Percentiles rank a stretch among this genome's conserved stretches.
Conservation (phyloP, 129 eudicot genomes). For the Pseudognaphalium luteoalbum region DNA sequence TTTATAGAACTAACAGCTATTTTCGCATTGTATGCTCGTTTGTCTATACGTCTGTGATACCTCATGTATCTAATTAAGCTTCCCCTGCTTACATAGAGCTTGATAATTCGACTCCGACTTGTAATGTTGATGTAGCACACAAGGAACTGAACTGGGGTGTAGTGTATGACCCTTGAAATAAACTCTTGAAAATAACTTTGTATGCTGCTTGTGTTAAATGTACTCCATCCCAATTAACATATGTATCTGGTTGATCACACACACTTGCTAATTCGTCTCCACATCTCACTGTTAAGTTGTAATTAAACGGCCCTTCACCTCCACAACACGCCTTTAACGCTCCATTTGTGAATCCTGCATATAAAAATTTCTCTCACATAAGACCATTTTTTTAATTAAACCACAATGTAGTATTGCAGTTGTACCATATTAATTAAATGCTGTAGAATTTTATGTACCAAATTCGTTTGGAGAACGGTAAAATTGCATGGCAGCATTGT, state of each 20-base stretch:
- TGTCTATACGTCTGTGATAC: not conserved
- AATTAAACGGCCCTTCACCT: conserved; percentile 26
- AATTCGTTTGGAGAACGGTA: conserved; percentile 36
- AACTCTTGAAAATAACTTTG: conserved; percentile 18
- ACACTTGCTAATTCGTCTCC: conserved; percentile 21
- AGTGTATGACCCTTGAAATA: conserved; percentile 21
- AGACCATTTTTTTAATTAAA: too few species aligned
- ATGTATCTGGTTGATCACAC: conserved; percentile 31
- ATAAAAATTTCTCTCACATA: not conserved
- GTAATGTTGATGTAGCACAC: conserved; percentile 25
- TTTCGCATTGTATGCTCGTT: not conserved
- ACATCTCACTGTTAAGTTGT: not conserved
- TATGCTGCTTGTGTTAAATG: conserved; percentile 29
- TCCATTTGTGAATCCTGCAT: conserved; percentile 23
- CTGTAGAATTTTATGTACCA: conserved; percentile 26
- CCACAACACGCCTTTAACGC: conserved; percentile 38
- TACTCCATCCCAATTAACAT: conserved; percentile 37
- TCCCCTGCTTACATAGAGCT: not conserved
- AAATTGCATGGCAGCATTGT: conserved; percentile 43
- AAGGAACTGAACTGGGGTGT: conserved; percentile 19
- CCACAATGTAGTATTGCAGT: too few species aligned
- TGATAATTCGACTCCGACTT: not conserved
- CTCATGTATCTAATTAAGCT: not conserved
- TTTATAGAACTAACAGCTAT: not conserved
- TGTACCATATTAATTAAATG: too few species aligned